A percentile compares a stretch with the other conserved stretches of the same genome.
phyloP scores from a whole-genome alignment of 805 yeast species.

The Saturnispora mendoncae region DNA sequence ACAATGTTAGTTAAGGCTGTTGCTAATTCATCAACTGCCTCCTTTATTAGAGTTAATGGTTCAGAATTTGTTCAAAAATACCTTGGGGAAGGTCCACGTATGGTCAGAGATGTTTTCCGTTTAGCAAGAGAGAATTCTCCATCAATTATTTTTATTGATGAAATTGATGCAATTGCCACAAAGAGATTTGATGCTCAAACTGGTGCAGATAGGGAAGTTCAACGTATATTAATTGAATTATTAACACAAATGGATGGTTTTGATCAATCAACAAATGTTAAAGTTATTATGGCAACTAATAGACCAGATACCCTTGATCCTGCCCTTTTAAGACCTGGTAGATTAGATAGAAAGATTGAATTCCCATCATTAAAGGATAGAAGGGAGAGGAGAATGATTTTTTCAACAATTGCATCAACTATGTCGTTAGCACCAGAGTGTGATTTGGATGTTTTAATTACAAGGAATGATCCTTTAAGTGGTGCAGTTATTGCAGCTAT shows the following conservation, averaged over 20 bases:
- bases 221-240: constrained; percentile 90
- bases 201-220: constrained; percentile 99
- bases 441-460: constrained; percentile 87
- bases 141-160: constrained; percentile 94
- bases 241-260: constrained; percentile 99
- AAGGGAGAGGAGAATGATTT: constrained; percentile 94
- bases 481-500: constrained; percentile 98
- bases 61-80: constrained; percentile 98
- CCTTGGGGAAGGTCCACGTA: constrained; percentile 98
- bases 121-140: constrained; percentile 97
- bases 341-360: constrained; percentile 96
- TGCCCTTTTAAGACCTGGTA: constrained; percentile 95
- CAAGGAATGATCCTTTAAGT: constrained; percentile 92
- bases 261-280: constrained; percentile 90
- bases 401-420: constrained; percentile 90
- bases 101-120: constrained; percentile 97
- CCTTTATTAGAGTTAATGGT: constrained; percentile 94
- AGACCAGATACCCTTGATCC: constrained; percentile 99
- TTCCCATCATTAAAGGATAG: constrained; percentile 94
- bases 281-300: constrained; percentile 98
- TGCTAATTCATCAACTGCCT: constrained; percentile 91
- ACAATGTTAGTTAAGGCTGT: constrained; percentile 99
- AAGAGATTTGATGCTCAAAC: constrained; percentile 99
- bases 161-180: constrained; percentile 97
- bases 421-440: constrained; percentile 98